These are phyloP conservation scores for Suillus luteus DNA, from an alignment of 768 basidiomycete genomes.

Conservation along the genomic window DNA sequence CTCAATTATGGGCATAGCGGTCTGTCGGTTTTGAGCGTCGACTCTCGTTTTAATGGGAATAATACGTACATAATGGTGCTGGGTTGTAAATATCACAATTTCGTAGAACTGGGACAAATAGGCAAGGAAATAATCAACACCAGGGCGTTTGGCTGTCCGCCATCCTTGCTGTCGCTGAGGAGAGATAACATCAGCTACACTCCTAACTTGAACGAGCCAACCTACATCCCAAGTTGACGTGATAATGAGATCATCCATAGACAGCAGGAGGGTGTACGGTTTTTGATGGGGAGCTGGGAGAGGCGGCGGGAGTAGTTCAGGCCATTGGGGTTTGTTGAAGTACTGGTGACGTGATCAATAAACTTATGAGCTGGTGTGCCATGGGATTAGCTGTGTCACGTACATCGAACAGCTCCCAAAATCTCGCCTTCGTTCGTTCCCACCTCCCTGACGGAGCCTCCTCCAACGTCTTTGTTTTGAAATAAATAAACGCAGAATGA, in stretches of 20 bases:
- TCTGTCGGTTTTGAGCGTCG: slow-evolving; percentile 47
- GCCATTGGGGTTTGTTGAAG: slow-evolving; percentile 93
- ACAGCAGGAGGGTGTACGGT: slow-evolving; percentile 89
- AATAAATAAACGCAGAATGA: slow-evolving; percentile 5
- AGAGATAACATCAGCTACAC: background rate
- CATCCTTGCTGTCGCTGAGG: slow-evolving; percentile 87
- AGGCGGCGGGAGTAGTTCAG: slow-evolving; percentile 87
- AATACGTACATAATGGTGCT: slow-evolving; percentile 81
- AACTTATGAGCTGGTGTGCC: background rate
- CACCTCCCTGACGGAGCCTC: slow-evolving; percentile 62
- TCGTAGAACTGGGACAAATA: slow-evolving; percentile 99
- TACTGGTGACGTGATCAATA: slow-evolving; percentile 46
- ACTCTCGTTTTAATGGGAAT: slow-evolving; percentile 7
- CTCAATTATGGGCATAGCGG: slow-evolving; percentile 84
- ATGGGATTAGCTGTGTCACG: slow-evolving; percentile 25
- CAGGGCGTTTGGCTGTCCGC: slow-evolving; percentile 97
- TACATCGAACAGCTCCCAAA: slow-evolving; percentile 70
- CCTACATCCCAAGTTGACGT: slow-evolving; percentile 96
- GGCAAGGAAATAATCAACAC: slow-evolving; percentile 96
- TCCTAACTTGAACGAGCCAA: slow-evolving; percentile 22
- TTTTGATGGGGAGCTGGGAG: slow-evolving; percentile 81
- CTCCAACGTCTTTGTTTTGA: slow-evolving; percentile 48
- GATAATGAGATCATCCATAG: slow-evolving; percentile 89
- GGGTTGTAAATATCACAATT: slow-evolving; percentile 92
- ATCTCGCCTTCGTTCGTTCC: slow-evolving; percentile 64